Evolutionary conservation across 1,284 basidiomycete species (phyloP).

Genomic region (Singerocomus inundabilis): DNA sequence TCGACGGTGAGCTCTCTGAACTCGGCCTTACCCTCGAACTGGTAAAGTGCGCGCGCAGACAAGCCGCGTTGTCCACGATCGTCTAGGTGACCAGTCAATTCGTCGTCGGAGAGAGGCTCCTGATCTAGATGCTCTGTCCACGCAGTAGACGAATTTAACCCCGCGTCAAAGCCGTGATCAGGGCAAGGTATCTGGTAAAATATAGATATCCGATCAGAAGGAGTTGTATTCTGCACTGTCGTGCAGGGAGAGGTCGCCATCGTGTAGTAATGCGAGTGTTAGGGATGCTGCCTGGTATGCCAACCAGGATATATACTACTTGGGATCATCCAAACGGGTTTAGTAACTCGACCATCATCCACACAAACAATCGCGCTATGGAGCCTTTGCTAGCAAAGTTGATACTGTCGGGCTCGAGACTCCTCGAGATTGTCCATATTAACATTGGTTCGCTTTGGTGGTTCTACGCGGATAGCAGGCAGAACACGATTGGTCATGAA

Average conservation of each 20-base stretch:
- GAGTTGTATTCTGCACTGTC: constrained; percentile 16
- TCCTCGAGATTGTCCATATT: neutral
- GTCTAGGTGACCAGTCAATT: constrained; percentile 35
- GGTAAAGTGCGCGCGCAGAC: constrained; percentile 64
- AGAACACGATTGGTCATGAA: constrained; percentile 1
- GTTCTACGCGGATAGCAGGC: neutral
- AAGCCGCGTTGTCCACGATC: constrained; percentile 40
- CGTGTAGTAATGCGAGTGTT: neutral
- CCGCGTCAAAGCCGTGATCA: constrained; percentile 63
- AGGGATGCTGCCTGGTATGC: neutral
- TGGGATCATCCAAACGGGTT: constrained; percentile 6
- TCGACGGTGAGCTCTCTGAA: constrained; percentile 65
- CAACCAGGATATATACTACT: constrained; percentile 2
- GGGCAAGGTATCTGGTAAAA: constrained; percentile 21
- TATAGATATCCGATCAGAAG: constrained; percentile 2
- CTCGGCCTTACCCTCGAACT: constrained; percentile 70
- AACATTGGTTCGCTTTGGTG: neutral
- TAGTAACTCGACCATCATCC: neutral
- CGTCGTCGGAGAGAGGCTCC: constrained; percentile 40
- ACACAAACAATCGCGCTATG: neutral
- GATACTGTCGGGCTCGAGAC: neutral
- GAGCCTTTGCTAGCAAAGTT: neutral
- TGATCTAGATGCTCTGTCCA: constrained; percentile 65
- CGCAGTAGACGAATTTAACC: constrained; percentile 70
- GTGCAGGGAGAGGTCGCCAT: constrained; percentile 36